Base-by-base conservation (phyloP, 2,329 filamentous ascomycete genomes). In the Alternaria conjuncta region DNA sequence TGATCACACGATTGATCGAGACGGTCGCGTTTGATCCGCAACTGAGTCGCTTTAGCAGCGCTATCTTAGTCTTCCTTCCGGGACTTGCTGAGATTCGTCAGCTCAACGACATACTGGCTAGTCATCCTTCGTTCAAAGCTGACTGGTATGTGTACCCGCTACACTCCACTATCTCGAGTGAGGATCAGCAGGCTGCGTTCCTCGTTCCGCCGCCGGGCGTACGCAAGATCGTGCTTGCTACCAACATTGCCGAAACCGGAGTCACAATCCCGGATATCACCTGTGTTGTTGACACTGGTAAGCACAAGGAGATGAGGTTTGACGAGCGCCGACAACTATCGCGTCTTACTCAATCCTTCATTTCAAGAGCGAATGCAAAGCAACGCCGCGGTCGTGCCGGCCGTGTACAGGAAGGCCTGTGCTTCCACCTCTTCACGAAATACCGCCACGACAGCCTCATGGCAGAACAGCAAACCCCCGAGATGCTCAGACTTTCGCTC, bases 211-310 rank as follows among this genome's bases (percentile, higher is more conserved):
- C 94, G 1, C 86, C 85, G 4, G 95, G 95, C 0, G 85, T 89
- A 60, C 88, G 94, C 66, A 99, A 99, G 82, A 96, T 99, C 67
- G 95, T 99, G 2, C 86, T 99, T 58, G 94, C 96, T 2, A 99
- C 96, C 13, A 99, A 99, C 76, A 99, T 99, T 78, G 96, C 96
- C 5, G 96, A 99, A 79, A 99, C 96, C 1, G 96, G 96, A 83
- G 97, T 99, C 75, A 99, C 96, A 0, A 99, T 99, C 69, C 96
- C 96, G 1, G 96, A 99, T 77, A 93, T 99, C 28, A 98, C 96
- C 0, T 97, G 94, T 72, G 96, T 99, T 49, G 92, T 99, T 62
- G 96, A 99, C 79, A 94, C 94, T 1, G 96, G 96, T 60, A 98
- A 97, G 80, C 95, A 98, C 80, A 94, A 96, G 69, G 95, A 97